Evolutionary conservation across 768 basidiomycete species (phyloP), one percentile per base, ranked within the genome.

Genomic region (Tricholoma bakamatsutake): DNA sequence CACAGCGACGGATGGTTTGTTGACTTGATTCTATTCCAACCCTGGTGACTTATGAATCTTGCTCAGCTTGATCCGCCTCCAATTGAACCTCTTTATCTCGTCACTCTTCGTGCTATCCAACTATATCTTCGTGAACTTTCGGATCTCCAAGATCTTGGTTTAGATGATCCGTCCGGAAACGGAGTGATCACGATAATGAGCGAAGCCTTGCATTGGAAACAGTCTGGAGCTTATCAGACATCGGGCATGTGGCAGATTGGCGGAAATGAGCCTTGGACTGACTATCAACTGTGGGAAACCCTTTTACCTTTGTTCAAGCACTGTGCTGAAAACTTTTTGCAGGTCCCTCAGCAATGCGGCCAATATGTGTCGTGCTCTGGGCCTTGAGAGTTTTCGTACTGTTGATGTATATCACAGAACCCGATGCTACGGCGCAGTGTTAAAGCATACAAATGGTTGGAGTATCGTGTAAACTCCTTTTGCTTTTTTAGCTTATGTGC

Each of bases 391-490:
- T 31, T 78, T 96, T 59, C 67, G 70, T 17, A 85, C 90, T 0
- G 88, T 90, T 0, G 81, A 85, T 47, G 88, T 96, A 1, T 66
- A 72, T 13, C 94, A 98, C 69, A 77, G 85, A 7, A 84, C 84
- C 34, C 72, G 77, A 17, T 89, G 87, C 53, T 90, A 83, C 67
- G 94, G 93, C 1, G 69, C 80, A 9, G 80, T 87, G 35, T 69
- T 96, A 46, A 76, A 77, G 45, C 87, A 90, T 65, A 52, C 61
- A 17, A 83, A 88, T 49, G 90, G 83, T 3, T 93, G 89, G 89
- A 87, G 86, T 63, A 72, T 90, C 17, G 83, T 80, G 89, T 92
- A 65, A 57, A 87, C 77, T 12, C 6, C 31, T 66, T 65, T 33
- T 68, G 72, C 2, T 76, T 72, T 75, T 77, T 75, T 59, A 66